Evolutionary conservation across 2,329 filamentous ascomycete genomes (phyloP).

Genomic region (Xylaria sp.): DNA sequence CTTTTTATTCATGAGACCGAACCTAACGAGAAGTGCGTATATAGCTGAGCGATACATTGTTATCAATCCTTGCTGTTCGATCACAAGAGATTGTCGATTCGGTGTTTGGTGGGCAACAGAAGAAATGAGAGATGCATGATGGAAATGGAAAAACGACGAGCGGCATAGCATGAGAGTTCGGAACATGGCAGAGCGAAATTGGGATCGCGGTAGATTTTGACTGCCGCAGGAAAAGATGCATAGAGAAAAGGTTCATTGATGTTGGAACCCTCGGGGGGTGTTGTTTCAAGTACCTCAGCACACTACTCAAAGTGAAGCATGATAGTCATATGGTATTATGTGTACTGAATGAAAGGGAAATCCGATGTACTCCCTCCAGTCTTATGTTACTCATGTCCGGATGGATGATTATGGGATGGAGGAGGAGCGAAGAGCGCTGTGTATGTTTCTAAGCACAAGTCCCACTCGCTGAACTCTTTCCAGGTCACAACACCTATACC

Average conservation of each 20-base stretch:
- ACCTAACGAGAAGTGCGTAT: constrained; percentile 6
- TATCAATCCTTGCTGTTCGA: constrained; percentile 45
- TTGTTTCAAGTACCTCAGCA: neutral
- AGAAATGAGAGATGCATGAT: constrained; percentile 15
- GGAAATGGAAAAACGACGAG: constrained; percentile 1
- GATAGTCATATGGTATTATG: constrained; percentile 7
- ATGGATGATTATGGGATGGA: too few relatives aligned
- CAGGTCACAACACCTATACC: neutral
- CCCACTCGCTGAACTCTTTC: neutral
- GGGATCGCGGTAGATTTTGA: constrained; percentile 17
- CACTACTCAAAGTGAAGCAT: neutral
- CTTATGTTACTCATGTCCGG: too few relatives aligned
- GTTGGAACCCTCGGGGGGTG: neutral
- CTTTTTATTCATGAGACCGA: neutral
- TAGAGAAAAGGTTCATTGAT: constrained; percentile 25
- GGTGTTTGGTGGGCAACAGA: constrained; percentile 40
- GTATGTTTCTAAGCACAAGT: neutral
- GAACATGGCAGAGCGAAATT: constrained; percentile 17
- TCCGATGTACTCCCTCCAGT: too few relatives aligned
- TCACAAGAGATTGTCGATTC: constrained; percentile 47
- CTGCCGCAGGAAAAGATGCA: constrained; percentile 10
- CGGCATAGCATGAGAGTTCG: constrained; percentile 4
- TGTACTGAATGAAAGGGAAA: too few relatives aligned
- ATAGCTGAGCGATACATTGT: constrained; percentile 47
- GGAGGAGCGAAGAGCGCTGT: neutral